These are phyloP conservation scores for Diplodia seriata DNA, from an alignment of 2,329 filamentous ascomycete genomes.

Conservation along the genomic window DNA sequence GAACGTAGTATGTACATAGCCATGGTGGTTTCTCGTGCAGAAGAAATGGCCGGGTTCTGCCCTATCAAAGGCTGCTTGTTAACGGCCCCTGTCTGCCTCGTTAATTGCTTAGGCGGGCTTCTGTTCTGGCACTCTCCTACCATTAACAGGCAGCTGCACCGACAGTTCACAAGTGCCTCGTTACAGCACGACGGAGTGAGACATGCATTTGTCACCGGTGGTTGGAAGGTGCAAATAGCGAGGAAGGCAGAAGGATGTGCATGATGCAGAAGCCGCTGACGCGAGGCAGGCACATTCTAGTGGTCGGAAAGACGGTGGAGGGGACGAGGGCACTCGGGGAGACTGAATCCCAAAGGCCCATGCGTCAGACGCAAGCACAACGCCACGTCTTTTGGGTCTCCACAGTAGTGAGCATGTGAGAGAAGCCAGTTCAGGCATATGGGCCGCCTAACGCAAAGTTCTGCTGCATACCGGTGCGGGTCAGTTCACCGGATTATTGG, in stretches of 20 bases:
- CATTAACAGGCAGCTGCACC: not conserved
- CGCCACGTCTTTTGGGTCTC: slow-evolving; percentile 15
- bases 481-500: slow-evolving; percentile 7
- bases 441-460: not conserved
- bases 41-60: no score
- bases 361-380: not conserved
- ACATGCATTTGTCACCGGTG: slow-evolving; percentile 17
- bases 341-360: not conserved
- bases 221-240: not conserved
- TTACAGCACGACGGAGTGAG: not conserved
- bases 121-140: not conserved
- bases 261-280: slow-evolving; percentile 6
- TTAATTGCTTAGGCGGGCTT: not conserved
- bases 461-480: not conserved
- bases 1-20: not conserved
- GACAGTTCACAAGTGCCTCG: not conserved
- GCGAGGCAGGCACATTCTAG: not conserved
- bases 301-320: not conserved
- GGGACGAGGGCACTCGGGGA: not conserved
- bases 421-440: not conserved
- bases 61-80: no score
- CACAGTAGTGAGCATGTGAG: slow-evolving; percentile 10
- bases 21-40: no score
- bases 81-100: not conserved
- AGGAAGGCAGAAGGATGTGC: slow-evolving; percentile 1